Base-by-base conservation (phyloP, 768 basidiomycete genomes). In the Ramaria sp. region DNA sequence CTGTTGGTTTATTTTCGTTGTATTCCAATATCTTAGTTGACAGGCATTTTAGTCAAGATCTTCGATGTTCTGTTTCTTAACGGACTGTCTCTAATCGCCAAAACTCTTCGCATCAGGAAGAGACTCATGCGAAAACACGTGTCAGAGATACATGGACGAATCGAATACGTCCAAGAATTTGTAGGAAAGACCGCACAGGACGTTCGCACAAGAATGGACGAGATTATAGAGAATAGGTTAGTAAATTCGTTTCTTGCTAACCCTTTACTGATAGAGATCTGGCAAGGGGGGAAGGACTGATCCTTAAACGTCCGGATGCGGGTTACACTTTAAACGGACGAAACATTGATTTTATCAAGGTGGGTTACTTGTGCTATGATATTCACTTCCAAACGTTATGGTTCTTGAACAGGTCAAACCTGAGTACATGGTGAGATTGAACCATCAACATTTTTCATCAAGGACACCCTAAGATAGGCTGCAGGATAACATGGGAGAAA, bases 31-130 rank as follows among this genome's bases (percentile, higher is more conserved):
- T 16, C 22, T 28, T n/a, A 28, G 18, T 13, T 52, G 13, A 27
- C 15, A 47, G 52, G 36, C n/a, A 34, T n/a, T 41, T 12, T 58
- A 97, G 94, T 96, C 78, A 98, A 96, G 68, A 79, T 98, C 9
- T 98, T 99, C 63, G 96, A 99, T 66, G 72, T 98, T 20, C 72
- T 99, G 0, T 92, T 88, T 63, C 74, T 96, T 56, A 93, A 94
- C 59, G 85, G 84, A n/a, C 75, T 76, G 64, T 83, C 84, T 3
- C 76, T 95, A 2, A 74, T 92, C 45, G 75, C 83, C 52, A 81
- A 77, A 60, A 79, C 86, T 0, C 76, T 87, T 22, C 73, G 75
- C 36, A 82, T 84, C 61, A 82, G 96, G 32, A 94, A 92, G 67
- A 77, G 79, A 50, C 86, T 92, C 60, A 69, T 96, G 61, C 73